These are phyloP conservation scores for Penicillium olsonii DNA, from an alignment of 2,329 filamentous ascomycete species.

Conservation along the genomic window DNA sequence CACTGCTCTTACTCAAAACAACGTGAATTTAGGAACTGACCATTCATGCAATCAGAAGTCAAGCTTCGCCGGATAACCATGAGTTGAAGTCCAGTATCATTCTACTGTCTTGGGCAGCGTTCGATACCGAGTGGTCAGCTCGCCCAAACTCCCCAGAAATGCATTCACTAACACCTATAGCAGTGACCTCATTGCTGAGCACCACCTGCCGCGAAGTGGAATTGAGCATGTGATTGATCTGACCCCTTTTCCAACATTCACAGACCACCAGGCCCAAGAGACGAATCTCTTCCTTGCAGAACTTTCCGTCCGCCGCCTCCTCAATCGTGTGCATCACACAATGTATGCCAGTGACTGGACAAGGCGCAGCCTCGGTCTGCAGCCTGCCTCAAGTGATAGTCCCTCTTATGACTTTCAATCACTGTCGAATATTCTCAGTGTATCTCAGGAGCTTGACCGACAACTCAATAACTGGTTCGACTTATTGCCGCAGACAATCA, in stretches of 20 bases:
- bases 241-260: constrained; percentile 5
- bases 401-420: constrained; percentile 8
- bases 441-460: constrained; percentile 5
- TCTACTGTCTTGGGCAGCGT: constrained; percentile 5
- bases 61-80: constrained; percentile 5
- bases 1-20: background rate
- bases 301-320: constrained; percentile 3
- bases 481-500: background rate
- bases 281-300: constrained; percentile 8
- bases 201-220: constrained; percentile 7
- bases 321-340: constrained; percentile 6
- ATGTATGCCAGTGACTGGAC: constrained; percentile 9
- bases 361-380: constrained; percentile 6
- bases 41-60: background rate
- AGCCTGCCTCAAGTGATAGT: constrained; percentile 7
- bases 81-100: constrained; percentile 6
- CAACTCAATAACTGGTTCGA: constrained; percentile 6
- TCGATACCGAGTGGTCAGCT: constrained; percentile 7
- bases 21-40: background rate
- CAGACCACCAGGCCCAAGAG: constrained; percentile 1
- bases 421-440: constrained; percentile 4
- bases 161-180: background rate
- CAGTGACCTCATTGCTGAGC: constrained; percentile 6
- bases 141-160: no score
- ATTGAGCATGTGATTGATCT: constrained; percentile 9